A percentile compares a stretch with the other conserved stretches of the same genome.
These are phyloP conservation scores for Wakefieldia striispora DNA, from an alignment of 768 basidiomycete genomes.

Conservation along the genomic window DNA sequence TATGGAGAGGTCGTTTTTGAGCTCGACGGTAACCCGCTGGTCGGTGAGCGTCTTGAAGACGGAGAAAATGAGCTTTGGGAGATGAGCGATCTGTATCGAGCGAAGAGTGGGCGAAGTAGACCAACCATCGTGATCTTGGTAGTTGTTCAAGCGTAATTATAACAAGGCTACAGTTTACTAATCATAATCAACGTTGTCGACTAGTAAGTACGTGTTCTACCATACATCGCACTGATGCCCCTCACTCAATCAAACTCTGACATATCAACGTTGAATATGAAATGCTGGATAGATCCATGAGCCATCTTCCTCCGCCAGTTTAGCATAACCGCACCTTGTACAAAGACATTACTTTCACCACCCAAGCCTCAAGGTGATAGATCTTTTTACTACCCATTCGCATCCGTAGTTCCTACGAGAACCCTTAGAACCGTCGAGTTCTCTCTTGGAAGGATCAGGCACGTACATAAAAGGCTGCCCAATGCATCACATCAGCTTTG, in stretches of 20 bases:
- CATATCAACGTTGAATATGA: constrained; percentile 34
- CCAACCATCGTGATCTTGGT: constrained; percentile 26
- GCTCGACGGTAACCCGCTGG: constrained; percentile 93
- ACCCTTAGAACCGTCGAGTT: background rate
- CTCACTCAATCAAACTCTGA: constrained; percentile 30
- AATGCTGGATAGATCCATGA: constrained; percentile 22
- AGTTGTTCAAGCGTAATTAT: background rate
- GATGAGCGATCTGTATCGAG: constrained; percentile 7
- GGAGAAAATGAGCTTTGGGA: constrained; percentile 78
- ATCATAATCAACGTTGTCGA: background rate
- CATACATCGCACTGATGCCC: background rate
- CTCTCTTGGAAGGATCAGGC: background rate
- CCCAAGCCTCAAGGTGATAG: constrained; percentile 96
- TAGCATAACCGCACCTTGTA: constrained; percentile 57
- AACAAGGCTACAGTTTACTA: background rate
- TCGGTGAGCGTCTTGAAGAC: constrained; percentile 99
- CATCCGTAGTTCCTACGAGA: constrained; percentile 86
- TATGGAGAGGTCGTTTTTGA: constrained; percentile 98
- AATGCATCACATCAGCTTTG: constrained; percentile 94
- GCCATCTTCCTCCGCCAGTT: background rate
- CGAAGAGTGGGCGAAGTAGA: background rate
- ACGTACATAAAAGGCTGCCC: constrained; percentile 94
- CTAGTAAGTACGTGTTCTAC: no score
- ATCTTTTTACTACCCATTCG: constrained; percentile 91
- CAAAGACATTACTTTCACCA: constrained; percentile 91